Evolutionary conservation across 179 eudicot genomes (phyloP), one percentile per base, ranked within the genome.

Genomic region (Amaranthus tricolor): DNA sequence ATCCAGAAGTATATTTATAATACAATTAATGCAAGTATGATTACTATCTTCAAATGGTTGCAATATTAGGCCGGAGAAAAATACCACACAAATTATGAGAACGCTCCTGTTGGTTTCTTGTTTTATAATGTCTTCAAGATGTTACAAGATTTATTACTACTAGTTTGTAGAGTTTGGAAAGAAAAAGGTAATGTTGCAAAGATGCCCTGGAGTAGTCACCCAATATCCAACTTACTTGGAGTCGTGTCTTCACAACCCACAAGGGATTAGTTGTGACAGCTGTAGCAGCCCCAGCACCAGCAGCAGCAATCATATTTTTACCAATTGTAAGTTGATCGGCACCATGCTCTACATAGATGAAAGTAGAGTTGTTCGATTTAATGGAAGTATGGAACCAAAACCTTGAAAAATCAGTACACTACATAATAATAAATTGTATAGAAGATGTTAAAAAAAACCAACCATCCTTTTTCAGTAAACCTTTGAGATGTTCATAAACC

Each of bases 211-310:
- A 31, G 40, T 31, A 31, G 4, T 31, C 40, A 64, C 61, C 5
- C 15, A 77, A 71, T 74, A 72, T 43, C 77, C 68, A 78, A 84
- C 96, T 88, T 83, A 94, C 98, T 87, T 94, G 98, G 74, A 94
- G 96, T 71, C 98, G 86, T 77, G 98, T 94, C 90, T 94, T 94
- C 71, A 94, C 97, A 78, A 94, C 98, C 98, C 98, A 94, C 80
- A 94, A 77, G 16, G 98, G 98, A 89, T 94, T 94, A 70, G 97
- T 86, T 45, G 88, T 75, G 65, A 89, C 79, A 68, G 97, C 86
- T 61, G 98, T 94, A 71, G 90, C 89, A 73, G 97, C 98, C 72
- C 98, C 98, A 73, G 98, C 98, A 47, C 96, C 94, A 14, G 96
- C 86, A 86, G 98, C 97, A 76, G 96, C 98, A 49, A 94, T 56